Evolutionary conservation across 306 rosid species (phyloP), one percentile per base, ranked within the genome.

Genomic region (Fagus crenata): DNA sequence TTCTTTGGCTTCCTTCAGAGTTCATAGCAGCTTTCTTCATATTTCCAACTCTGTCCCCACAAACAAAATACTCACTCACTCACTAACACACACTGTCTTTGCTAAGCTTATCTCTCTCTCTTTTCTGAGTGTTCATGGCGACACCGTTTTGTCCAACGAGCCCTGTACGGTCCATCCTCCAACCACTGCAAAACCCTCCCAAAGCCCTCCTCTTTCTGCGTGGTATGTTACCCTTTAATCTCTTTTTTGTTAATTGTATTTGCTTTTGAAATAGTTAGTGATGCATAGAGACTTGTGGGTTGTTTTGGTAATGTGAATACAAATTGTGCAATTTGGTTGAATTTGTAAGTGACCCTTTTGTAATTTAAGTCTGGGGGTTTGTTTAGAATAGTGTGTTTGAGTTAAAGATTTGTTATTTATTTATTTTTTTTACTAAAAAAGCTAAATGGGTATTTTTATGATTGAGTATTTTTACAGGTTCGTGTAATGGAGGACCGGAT

Each of bases 121-220:
- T 37, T 49, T 28, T 64, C 77, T 58, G 51, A 63, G 77, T 75
- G 65, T 82, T 82, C 84, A 92, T 95, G 97, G 97, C 97, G 76
- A 75, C 93, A 43, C 71, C 89, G 18, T 84, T 87, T 87, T 86
- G 91, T 77, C 81, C 87, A 9, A 78, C 92, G 17, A 74, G 83
- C n/a, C 75, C 86, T 3, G 74, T 82, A 35, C 92, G 96, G 13
- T 87, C 88, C 59, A 51, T 83, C 72, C 40, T 95, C 78, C 89
- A 85, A 69, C 81, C 81, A 69, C 81, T 15, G 42, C 85, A 71
- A 71, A 82, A 78, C 75, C 84, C 90, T 79, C 67, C 82, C 63
- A 83, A 83, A 84, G 36, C 79, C 79, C 41, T 78, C 58, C 35
- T 78, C 61, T 78, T 87, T 72, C 31, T 85, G 58, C 86, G 82